phyloP scores from a whole-genome alignment of 495 filamentous ascomycete species.

The Copromyces sp. region DNA sequence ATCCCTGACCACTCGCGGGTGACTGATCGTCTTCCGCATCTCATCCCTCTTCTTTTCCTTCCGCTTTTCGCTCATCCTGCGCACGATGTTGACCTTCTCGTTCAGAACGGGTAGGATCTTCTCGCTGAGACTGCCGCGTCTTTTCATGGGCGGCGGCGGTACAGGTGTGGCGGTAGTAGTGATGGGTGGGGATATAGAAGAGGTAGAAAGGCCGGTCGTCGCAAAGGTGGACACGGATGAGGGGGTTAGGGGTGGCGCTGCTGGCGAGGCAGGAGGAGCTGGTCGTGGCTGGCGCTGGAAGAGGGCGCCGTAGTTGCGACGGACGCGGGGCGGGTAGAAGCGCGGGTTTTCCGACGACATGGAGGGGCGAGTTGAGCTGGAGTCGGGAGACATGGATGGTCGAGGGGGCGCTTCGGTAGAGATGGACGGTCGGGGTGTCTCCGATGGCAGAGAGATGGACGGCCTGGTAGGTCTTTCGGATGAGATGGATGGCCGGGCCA shows the following conservation, averaged over 20 bases:
- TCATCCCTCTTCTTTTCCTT: slow-evolving; percentile 55
- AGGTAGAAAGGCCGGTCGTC: background rate
- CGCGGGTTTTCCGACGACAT: background rate
- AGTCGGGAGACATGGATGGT: background rate
- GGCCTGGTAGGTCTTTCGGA: background rate
- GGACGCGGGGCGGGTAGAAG: background rate
- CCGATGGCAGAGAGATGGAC: background rate
- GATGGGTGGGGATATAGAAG: background rate
- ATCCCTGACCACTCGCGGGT: slow-evolving; percentile 38
- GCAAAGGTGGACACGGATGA: background rate
- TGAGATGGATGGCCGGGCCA: background rate
- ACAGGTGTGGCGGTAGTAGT: background rate
- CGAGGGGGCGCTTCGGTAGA: background rate
- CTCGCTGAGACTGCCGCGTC: slow-evolving; percentile 3
- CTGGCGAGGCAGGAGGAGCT: background rate
- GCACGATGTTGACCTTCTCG: slow-evolving; percentile 36
- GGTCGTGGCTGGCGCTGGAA: slow-evolving; percentile 3
- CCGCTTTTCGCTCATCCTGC: slow-evolving; percentile 48
- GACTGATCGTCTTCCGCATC: slow-evolving; percentile 57
- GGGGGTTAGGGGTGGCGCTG: background rate
- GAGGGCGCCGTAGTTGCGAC: background rate
- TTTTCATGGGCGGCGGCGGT: background rate
- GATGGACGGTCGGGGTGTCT: background rate
- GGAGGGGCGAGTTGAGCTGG: background rate
- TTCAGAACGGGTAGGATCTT: slow-evolving; percentile 25